Conservation (phyloP, 768 basidiomycete species). For the Mycena olivaceomarginata region DNA sequence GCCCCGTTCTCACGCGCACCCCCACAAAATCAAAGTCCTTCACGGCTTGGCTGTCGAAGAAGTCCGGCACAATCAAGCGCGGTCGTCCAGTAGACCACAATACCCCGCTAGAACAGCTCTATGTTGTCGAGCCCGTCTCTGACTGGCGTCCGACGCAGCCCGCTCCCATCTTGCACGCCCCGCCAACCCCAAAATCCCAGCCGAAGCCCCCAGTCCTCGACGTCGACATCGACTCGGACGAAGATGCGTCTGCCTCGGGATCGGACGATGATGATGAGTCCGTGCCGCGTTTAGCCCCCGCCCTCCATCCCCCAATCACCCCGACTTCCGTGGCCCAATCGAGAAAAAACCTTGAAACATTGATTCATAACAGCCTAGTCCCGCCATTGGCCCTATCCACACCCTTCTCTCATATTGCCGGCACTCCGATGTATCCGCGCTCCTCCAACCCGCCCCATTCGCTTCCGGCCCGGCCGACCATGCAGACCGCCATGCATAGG, state of each 20-base stretch:
- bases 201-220: conserved; percentile 39
- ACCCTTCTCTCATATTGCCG: conserved; percentile 67
- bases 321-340: conserved; percentile 54
- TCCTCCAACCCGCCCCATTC: conserved; percentile 67
- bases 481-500: conserved; percentile 70
- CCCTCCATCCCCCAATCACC: conserved; percentile 42
- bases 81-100: conserved; percentile 39
- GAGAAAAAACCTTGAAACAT: conserved; percentile 61
- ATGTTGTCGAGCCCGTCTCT: conserved; percentile 67
- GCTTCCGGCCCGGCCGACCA: conserved; percentile 60
- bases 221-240: conserved; percentile 51
- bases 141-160: conserved; percentile 57
- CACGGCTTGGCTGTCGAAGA: conserved; percentile 74
- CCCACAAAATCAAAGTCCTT: conserved; percentile 68
- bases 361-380: conserved; percentile 69
- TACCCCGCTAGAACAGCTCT: conserved; percentile 58
- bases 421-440: conserved; percentile 69
- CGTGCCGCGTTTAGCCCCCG: conserved; percentile 38
- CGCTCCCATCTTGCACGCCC: conserved; percentile 45
- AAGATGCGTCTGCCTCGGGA: conserved; percentile 58
- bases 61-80: conserved; percentile 53
- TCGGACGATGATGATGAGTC: conserved; percentile 59
- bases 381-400: conserved; percentile 61
- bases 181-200: conserved; percentile 47
- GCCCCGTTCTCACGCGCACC: conserved; percentile 53